phyloP scores from a whole-genome alignment of 2,329 filamentous ascomycete species.

The Ophiostoma quercus region DNA sequence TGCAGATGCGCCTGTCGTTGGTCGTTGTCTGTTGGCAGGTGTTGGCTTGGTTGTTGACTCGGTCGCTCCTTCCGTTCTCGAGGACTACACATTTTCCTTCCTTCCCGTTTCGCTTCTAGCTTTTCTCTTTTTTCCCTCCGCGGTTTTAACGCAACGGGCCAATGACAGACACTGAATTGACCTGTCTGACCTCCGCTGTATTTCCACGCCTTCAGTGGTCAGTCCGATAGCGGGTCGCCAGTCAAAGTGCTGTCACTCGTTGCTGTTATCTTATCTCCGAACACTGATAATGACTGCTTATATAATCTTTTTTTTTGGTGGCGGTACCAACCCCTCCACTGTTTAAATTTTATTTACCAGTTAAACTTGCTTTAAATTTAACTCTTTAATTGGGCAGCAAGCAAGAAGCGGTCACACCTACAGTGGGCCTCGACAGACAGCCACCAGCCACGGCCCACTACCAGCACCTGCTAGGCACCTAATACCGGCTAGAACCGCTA shows the following conservation, averaged over 20 bases:
- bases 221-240: not conserved
- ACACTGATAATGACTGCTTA: not conserved
- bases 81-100: not conserved
- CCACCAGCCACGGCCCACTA: not conserved
- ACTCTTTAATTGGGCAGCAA: not conserved
- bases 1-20: constrained; percentile 3
- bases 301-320: not conserved
- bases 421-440: not conserved
- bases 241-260: not conserved
- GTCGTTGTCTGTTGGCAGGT: not conserved
- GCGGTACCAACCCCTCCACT: constrained; percentile 15
- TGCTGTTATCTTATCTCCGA: constrained; percentile 20
- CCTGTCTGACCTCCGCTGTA: constrained; percentile 15
- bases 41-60: constrained; percentile 2
- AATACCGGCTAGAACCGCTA: constrained; percentile 8
- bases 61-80: not conserved
- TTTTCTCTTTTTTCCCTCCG: constrained; percentile 15
- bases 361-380: constrained; percentile 9
- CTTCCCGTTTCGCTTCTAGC: constrained; percentile 16
- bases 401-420: constrained; percentile 11
- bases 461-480: not conserved
- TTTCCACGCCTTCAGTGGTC: constrained; percentile 12
- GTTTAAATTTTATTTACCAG: constrained; percentile 5
- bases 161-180: constrained; percentile 17
- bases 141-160: constrained; percentile 20